These are phyloP conservation scores for Trichoderma erinaceum DNA, from an alignment of 495 filamentous ascomycete species.

Conservation along the genomic window DNA sequence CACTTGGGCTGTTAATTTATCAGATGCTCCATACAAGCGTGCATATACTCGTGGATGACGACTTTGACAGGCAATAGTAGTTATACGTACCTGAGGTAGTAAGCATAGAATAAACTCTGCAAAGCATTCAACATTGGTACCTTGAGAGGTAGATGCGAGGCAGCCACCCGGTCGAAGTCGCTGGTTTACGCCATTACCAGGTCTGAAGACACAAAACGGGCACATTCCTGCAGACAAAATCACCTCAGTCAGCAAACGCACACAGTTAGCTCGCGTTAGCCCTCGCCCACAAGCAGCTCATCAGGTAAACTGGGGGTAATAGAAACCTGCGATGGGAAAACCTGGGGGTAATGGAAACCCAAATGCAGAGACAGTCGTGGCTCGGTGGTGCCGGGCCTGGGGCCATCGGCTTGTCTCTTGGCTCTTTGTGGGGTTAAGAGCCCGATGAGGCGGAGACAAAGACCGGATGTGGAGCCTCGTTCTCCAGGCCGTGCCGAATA, in stretches of 20 bases:
- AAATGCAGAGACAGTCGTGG: not conserved
- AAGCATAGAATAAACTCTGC: too few relatives aligned
- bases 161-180: not conserved
- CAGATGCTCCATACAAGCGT: too few relatives aligned
- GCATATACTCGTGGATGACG: too few relatives aligned
- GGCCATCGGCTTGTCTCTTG: not conserved
- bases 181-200: not conserved
- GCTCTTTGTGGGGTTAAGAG: not conserved
- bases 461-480: not conserved
- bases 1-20: not conserved
- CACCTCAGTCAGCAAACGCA: slow-evolving; percentile 4
- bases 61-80: too few relatives aligned
- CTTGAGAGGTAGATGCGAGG: too few relatives aligned
- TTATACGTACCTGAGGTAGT: too few relatives aligned
- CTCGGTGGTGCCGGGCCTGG: not conserved
- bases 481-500: slow-evolving; percentile 13
- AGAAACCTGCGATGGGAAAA: slow-evolving; percentile 31
- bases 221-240: not conserved
- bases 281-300: slow-evolving; percentile 6
- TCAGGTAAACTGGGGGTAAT: slow-evolving; percentile 41
- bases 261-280: slow-evolving; percentile 2
- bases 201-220: not conserved
- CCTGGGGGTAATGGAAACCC: slow-evolving; percentile 28
- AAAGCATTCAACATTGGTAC: too few relatives aligned
- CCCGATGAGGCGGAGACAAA: not conserved